Evolutionary conservation across 768 basidiomycete genomes (phyloP).

Genomic region (Pilatotrama ljubarskyi): DNA sequence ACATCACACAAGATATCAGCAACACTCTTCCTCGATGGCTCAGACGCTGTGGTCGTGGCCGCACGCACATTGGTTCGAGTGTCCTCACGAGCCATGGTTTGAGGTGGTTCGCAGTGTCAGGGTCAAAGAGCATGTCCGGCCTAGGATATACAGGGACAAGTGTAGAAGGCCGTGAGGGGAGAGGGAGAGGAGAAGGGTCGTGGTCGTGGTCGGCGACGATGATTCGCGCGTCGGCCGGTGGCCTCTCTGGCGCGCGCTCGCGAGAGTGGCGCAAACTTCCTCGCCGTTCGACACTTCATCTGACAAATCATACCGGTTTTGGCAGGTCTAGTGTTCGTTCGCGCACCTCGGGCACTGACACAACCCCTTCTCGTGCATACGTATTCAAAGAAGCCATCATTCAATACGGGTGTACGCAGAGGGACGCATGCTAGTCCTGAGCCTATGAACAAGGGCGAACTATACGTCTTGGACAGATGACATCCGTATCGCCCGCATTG

Average conservation of each 20-base stretch:
- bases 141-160: neutral
- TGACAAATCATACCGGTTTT: conserved; percentile 14
- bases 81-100: conserved; percentile 88
- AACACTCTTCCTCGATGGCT: neutral
- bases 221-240: conserved; percentile 5
- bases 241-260: neutral
- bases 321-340: conserved; percentile 14
- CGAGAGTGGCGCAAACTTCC: conserved; percentile 25
- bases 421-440: too few relatives aligned
- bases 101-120: conserved; percentile 61
- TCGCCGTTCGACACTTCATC: conserved; percentile 4
- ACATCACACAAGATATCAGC: too few relatives aligned
- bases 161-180: conserved; percentile 4
- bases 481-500: too few relatives aligned
- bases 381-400: too few relatives aligned
- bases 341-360: too few relatives aligned
- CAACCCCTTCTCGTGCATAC: too few relatives aligned
- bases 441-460: too few relatives aligned
- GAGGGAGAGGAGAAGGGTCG: neutral
- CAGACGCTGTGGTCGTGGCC: conserved; percentile 11
- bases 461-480: too few relatives aligned
- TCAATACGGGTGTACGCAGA: too few relatives aligned
- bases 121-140: conserved; percentile 64
- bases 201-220: conserved; percentile 17
- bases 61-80: conserved; percentile 86